Evolutionary conservation across 2,329 filamentous ascomycete species (phyloP), one percentile per base, ranked within the genome.

Genomic region (Emmonsia crescens): DNA sequence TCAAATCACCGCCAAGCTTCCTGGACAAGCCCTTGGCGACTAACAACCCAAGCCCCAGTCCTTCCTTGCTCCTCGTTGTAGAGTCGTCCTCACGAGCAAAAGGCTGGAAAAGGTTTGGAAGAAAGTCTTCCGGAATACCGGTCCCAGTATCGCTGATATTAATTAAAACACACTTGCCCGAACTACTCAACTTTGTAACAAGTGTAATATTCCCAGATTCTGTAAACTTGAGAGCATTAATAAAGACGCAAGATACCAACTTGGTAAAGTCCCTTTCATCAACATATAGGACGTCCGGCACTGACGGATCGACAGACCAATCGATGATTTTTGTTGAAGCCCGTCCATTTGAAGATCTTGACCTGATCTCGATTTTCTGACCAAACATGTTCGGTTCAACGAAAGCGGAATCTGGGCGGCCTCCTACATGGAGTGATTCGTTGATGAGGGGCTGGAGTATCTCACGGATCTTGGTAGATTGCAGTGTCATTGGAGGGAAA

Each of bases 211-310:
- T 77, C 6, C 87, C 86, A 60, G 79, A 78, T 61, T 87, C 84
- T 0, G 86, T 89, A 68, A 89, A 89, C 70, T 89, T 89, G 67
- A 88, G 79, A 2, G 86, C 86, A 69, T 89, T 89, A 36, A 85
- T 68, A 49, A 85, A 81, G 2, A 87, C 80, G 64, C 83, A 85
- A 3, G 83, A 86, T 2, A 87, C 80, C 67, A 86, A 74, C 68
- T 87, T 87, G 52, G 81, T 80, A 42, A 87, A 73, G 63, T 87
- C 84, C 66, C 83, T 80, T 69, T 87, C 84, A 67, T 87, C 84
- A 52, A 85, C 77, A 54, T 76, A 73, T 36, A 80, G 66, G 4
- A 73, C 74, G 42, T 80, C 77, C 2, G 78, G 78, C n/a, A 80
- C 72, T 31, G 73, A 73, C 21, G 72, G 66, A 55, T 79, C 75